A percentile compares a stretch with the other conserved stretches of the same genome.
phyloP scores from a whole-genome alignment of 352 stramenopile species.

The Globisporangium abappressorium region DNA sequence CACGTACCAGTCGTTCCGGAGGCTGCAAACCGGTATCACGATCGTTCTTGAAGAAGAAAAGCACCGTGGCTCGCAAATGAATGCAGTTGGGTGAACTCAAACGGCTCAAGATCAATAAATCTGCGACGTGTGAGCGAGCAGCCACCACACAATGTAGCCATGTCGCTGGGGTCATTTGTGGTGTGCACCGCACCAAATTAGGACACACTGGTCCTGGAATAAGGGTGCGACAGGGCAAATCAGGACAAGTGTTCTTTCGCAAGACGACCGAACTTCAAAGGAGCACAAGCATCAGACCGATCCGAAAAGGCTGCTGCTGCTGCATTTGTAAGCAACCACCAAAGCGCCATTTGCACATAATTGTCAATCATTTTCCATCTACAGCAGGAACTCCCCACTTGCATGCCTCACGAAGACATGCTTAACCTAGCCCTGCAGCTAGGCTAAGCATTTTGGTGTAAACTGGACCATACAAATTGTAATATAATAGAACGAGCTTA shows the following conservation, averaged over 20 bases:
- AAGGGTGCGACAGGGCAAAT: background rate
- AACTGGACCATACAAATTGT: too few species aligned
- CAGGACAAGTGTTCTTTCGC: background rate
- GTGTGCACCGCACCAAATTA: background rate
- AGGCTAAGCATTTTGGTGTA: too few species aligned
- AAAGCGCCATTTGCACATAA: too few species aligned
- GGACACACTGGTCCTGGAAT: background rate
- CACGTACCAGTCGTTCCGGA: slow-evolving; percentile 31
- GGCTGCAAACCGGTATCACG: slow-evolving; percentile 28
- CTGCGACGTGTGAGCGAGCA: slow-evolving; percentile 5
- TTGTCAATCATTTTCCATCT: too few species aligned
- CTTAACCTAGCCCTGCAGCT: too few species aligned
- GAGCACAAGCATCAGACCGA: background rate
- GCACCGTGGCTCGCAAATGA: slow-evolving; percentile 13
- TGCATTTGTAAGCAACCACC: too few species aligned
- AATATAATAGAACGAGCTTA: too few species aligned
- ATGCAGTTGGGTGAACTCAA: background rate
- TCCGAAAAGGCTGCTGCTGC: too few species aligned
- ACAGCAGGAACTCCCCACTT: too few species aligned
- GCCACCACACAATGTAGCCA: background rate
- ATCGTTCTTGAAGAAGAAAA: slow-evolving; percentile 51
- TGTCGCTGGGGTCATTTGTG: background rate
- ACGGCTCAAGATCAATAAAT: background rate
- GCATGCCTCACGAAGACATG: too few species aligned
- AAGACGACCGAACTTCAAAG: background rate